Evolutionary conservation across 2,329 filamentous ascomycete species (phyloP).

Genomic region (Claviceps spartinae): DNA sequence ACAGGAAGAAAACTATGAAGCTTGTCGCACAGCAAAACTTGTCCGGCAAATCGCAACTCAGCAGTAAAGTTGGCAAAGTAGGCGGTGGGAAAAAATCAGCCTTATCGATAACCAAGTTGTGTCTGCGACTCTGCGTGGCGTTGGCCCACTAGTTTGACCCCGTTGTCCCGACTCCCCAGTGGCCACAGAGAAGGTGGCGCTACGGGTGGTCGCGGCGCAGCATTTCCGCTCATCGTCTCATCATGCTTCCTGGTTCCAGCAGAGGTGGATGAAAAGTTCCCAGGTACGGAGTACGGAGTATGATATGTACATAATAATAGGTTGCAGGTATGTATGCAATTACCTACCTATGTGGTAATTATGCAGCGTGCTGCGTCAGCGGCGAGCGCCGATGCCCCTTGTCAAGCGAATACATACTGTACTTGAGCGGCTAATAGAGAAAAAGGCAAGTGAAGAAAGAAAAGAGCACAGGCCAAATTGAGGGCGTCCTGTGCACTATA

Average conservation of each 20-base stretch:
- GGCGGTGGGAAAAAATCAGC: constrained; percentile 10
- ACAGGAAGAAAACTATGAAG: not conserved
- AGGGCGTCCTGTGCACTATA: not conserved
- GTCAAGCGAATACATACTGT: no score
- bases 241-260: not conserved
- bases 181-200: not conserved
- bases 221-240: not conserved
- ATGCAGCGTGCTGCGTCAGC: no score
- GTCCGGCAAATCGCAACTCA: not conserved
- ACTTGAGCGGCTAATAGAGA: not conserved
- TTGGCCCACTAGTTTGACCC: no score
- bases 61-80: not conserved
- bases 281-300: no score
- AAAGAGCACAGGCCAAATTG: not conserved
- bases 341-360: no score
- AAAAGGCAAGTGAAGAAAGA: not conserved
- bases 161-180: not conserved
- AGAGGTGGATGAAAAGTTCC: not conserved
- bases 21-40: not conserved
- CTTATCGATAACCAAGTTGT: constrained; percentile 19
- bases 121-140: not conserved
- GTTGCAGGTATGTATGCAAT: no score
- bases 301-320: no score
- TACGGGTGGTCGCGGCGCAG: not conserved
- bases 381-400: no score